A percentile compares a stretch with the other conserved stretches of the same genome.
These are phyloP conservation scores for Biscogniauxia sp. DNA, from an alignment of 2,329 filamentous ascomycete genomes.

Conservation along the genomic window DNA sequence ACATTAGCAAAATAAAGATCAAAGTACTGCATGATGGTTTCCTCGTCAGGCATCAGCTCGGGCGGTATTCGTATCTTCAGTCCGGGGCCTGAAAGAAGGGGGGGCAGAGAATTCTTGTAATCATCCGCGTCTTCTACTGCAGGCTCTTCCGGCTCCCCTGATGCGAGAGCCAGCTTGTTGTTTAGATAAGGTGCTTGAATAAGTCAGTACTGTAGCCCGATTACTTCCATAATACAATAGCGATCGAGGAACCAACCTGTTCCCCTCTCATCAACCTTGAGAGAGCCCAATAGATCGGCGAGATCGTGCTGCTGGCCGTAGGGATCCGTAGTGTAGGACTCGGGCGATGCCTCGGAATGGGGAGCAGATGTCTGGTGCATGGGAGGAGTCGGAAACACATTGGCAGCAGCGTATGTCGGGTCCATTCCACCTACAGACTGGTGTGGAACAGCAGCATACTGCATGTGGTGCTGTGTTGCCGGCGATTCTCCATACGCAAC, in stretches of 20 bases:
- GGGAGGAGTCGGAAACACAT: constrained; percentile 54
- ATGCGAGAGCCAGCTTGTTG: constrained; percentile 44
- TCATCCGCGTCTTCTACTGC: constrained; percentile 71
- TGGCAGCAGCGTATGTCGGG: constrained; percentile 48
- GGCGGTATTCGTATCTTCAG: constrained; percentile 83
- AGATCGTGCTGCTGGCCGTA: constrained; percentile 71
- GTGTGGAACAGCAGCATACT: constrained; percentile 50
- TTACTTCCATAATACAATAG: constrained; percentile 8
- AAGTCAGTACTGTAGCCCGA: constrained; percentile 5
- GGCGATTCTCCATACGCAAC: constrained; percentile 47
- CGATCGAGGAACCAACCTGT: constrained; percentile 59
- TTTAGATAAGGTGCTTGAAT: constrained; percentile 79
- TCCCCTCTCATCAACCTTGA: constrained; percentile 84
- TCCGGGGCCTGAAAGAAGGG: constrained; percentile 65
- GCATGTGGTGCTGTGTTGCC: constrained; percentile 45
- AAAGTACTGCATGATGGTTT: constrained; percentile 79
- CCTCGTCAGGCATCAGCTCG: constrained; percentile 88
- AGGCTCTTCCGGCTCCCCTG: constrained; percentile 56
- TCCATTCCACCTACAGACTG: constrained; percentile 50
- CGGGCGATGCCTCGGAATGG: constrained; percentile 42
- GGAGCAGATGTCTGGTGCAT: constrained; percentile 39
- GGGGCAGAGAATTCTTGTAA: constrained; percentile 67
- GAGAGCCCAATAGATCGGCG: constrained; percentile 76
- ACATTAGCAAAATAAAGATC: constrained; percentile 87
- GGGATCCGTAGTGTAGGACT: constrained; percentile 58